Percentiles rank a stretch among this genome's conserved stretches.
Conservation (phyloP, 2,329 filamentous ascomycete species). For the Cytospora chrysosperma region DNA sequence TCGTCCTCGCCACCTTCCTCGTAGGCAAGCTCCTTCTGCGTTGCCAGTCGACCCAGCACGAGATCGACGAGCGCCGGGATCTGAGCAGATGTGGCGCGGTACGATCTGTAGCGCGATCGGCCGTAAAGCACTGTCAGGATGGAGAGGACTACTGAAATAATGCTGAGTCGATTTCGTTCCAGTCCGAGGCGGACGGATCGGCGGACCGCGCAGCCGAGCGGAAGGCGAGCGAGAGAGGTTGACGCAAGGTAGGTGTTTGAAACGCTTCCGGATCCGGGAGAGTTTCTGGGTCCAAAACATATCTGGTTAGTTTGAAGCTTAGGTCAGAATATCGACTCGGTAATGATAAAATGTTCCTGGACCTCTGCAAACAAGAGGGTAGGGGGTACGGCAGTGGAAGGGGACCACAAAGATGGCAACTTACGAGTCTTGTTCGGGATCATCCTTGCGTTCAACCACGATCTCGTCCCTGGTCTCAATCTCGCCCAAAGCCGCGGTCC, state of each 20-base stretch:
- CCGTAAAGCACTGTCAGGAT: constrained; percentile 58
- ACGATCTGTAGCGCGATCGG: constrained; percentile 61
- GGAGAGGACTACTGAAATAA: constrained; percentile 63
- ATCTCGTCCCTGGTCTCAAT: constrained; percentile 64
- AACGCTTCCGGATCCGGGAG: constrained; percentile 62
- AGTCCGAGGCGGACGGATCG: constrained; percentile 75
- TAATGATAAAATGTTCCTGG: constrained; percentile 32
- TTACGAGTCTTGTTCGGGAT: constrained; percentile 45
- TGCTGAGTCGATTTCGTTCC: constrained; percentile 83
- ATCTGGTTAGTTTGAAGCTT: constrained; percentile 77
- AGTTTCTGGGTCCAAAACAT: constrained; percentile 70
- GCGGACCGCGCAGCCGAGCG: constrained; percentile 78
- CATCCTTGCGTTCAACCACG: constrained; percentile 39
- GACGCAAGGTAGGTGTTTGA: constrained; percentile 68
- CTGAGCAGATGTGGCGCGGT: constrained; percentile 64
- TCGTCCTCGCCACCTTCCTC: constrained; percentile 69
- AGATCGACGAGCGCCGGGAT: constrained; percentile 81
- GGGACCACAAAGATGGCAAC: constrained; percentile 35
- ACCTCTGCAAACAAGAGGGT: constrained; percentile 21
- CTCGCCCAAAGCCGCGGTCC: constrained; percentile 71
- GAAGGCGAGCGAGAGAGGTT: constrained; percentile 87
- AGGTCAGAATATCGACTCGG: constrained; percentile 34
- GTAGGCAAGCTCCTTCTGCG: constrained; percentile 79
- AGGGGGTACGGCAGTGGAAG: background rate
- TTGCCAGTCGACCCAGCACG: constrained; percentile 80